Base-by-base conservation (phyloP, 2,329 filamentous ascomycete genomes). In the Microcyclosporella mali region DNA sequence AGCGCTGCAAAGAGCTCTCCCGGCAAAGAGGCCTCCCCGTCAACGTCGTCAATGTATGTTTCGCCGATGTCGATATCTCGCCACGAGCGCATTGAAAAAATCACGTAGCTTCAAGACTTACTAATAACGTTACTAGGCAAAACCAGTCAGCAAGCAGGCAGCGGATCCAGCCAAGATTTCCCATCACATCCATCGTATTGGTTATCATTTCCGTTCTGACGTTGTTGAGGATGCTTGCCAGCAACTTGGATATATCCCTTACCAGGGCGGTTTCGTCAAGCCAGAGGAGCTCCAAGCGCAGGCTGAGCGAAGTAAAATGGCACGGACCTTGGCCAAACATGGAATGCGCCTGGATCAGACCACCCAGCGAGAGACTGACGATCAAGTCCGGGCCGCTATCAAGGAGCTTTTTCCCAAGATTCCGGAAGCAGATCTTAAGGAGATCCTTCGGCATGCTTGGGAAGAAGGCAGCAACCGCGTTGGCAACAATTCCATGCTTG, bases 391-490 rank as follows among this genome's bases (percentile, higher is more conserved):
- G 46, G 72, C 74, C 40, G 75, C 77, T 9, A 74, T 83, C 37
- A 74, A 69, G 47, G 79, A 82, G 55, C 65, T 82, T 19, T 82
- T 81, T 51, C 78, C 79, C 3, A 78, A 75, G 46, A 81, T 82
- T 18, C 79, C 78, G 2, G 70, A 76, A 38, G 66, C 69, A 41
- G 77, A 81, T 57, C 57, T 80, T 8, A 67, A 73, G 35, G 67
- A 71, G 40, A 80, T 82, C 44, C 73, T 81, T 50, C 70, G 73
- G 47, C 77, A 74, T 45, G 75, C 79, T 19, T 82, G 81, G 63
- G 70, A 76, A 62, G 72, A 76, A 69, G 77, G 75, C 21, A 71
- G 72, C 50, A 65, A 70, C 17, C 74, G 74, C 58, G 75, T 82
- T 53, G 79, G 79, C 48, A 78, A 73, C 43, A 75, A 73, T 27